Evolutionary conservation across 768 basidiomycete species (phyloP), one percentile per base, ranked within the genome.

Genomic region (Phaeotremella skinneri): DNA sequence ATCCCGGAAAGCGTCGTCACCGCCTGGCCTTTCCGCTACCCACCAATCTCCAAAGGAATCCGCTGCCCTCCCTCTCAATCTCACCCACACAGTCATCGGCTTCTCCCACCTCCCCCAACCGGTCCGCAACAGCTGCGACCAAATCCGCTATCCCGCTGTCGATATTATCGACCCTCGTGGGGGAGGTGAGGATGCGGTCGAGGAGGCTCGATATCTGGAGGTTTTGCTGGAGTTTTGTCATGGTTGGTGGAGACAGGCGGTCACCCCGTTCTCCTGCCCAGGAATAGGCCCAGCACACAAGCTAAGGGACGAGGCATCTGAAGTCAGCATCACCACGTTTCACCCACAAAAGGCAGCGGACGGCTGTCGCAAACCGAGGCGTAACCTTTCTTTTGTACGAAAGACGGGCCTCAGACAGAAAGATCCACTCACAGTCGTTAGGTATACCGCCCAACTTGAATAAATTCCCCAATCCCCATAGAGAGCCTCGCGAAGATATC

Each of bases 401-500:
- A 34, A 11, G 31, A 49, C 9, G 21, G 2, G 49, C 7, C 31
- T 16, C 2, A 49, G 48, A 26, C 27, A 11, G 6, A n/a, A n/a
- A n/a, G n/a, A n/a, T n/a, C n/a, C n/a, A 67, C 70, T 53, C 54
- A 72, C 68, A 13, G 66, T 62, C 23, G 63, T 68, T 11, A 69
- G 51, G 34, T 60, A 69, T 2, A 64, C 48, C 9, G 66, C 68
- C 68, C 66, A 69, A n/a, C 61, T 34, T 2, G 70, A 58, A 32
- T 69, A 68, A 1, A 72, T 49, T 0, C 70, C 68, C 66, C 66
- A 67, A 45, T 67, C 66, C 17, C 60, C 60, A n/a, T 53, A 56
- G 26, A 72, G 21, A 1, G 68, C 52, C 39, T 62, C 52, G 23
- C 64, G 65, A 1, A 72, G 61, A 43, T 69, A 72, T 56, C 68